These are phyloP conservation scores for Ascochyta lentis DNA, from an alignment of 2,329 filamentous ascomycete genomes.

Conservation along the genomic window DNA sequence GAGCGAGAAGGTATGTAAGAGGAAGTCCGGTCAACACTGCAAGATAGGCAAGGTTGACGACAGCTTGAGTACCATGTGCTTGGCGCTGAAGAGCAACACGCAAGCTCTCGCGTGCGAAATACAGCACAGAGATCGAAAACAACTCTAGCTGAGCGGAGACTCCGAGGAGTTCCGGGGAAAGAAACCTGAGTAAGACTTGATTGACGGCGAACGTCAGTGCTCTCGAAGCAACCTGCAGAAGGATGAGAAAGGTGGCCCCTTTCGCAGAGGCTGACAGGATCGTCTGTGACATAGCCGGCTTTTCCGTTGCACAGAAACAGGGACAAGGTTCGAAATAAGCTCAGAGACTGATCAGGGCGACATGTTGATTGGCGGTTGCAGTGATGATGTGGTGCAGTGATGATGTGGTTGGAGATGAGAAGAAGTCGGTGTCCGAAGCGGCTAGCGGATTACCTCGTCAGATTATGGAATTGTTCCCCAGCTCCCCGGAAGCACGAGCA, in stretches of 20 bases:
- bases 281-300: constrained; percentile 39
- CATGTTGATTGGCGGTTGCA: constrained; percentile 33
- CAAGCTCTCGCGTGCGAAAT: constrained; percentile 90
- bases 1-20: constrained; percentile 69
- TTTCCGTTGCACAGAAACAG: constrained; percentile 1
- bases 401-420: constrained; percentile 29
- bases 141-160: constrained; percentile 90
- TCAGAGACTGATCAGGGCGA: constrained; percentile 13
- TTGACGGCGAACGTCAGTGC: constrained; percentile 90
- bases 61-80: constrained; percentile 67
- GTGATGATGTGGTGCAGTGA: constrained; percentile 23
- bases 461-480: constrained; percentile 12
- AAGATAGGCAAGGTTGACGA: constrained; percentile 88
- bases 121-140: constrained; percentile 90
- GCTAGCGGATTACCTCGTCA: constrained; percentile 28
- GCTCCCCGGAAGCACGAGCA: constrained; percentile 26
- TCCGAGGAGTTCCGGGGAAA: constrained; percentile 85
- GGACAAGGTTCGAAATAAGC: constrained; percentile 19
- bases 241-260: constrained; percentile 84
- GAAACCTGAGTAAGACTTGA: constrained; percentile 84
- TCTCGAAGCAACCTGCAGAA: constrained; percentile 86
- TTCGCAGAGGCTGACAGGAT: constrained; percentile 61
- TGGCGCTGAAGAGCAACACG: constrained; percentile 91
- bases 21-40: constrained; percentile 72
- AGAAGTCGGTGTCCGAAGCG: constrained; percentile 26